These are phyloP conservation scores for Pyrenochaeta sp. DNA, from an alignment of 2,329 filamentous ascomycete species.

Conservation along the genomic window DNA sequence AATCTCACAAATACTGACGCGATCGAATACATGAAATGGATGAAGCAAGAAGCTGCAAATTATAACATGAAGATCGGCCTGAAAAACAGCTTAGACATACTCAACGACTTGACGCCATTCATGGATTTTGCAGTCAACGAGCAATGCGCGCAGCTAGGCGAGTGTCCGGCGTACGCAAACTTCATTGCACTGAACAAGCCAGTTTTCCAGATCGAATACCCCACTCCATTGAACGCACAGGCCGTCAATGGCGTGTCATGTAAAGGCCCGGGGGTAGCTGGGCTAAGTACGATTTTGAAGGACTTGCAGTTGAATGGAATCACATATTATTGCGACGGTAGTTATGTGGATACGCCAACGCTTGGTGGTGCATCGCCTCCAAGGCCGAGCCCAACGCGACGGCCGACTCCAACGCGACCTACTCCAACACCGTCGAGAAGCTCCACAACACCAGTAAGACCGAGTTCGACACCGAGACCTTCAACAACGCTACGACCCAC, in stretches of 20 bases:
- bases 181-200: constrained; percentile 42
- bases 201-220: constrained; percentile 47
- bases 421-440: not conserved
- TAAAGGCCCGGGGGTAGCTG: constrained; percentile 58
- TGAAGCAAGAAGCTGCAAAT: constrained; percentile 31
- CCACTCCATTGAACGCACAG: constrained; percentile 47
- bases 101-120: constrained; percentile 24
- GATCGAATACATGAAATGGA: constrained; percentile 37
- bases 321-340: constrained; percentile 62
- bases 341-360: constrained; percentile 38
- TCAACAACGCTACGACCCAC: constrained; percentile 10
- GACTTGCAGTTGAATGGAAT: constrained; percentile 68
- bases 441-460: not conserved
- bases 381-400: constrained; percentile 15
- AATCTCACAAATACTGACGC: constrained; percentile 32
- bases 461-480: constrained; percentile 9
- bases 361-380: constrained; percentile 30
- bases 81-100: constrained; percentile 43
- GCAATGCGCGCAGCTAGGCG: constrained; percentile 36
- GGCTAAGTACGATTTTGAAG: constrained; percentile 72
- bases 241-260: constrained; percentile 50
- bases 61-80: constrained; percentile 38
- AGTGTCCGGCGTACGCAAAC: constrained; percentile 31
- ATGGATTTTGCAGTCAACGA: constrained; percentile 46
- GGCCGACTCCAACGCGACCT: constrained; percentile 9